phyloP scores from a whole-genome alignment of 331 rosid genomes.

The Stylosanthes scabra region DNA sequence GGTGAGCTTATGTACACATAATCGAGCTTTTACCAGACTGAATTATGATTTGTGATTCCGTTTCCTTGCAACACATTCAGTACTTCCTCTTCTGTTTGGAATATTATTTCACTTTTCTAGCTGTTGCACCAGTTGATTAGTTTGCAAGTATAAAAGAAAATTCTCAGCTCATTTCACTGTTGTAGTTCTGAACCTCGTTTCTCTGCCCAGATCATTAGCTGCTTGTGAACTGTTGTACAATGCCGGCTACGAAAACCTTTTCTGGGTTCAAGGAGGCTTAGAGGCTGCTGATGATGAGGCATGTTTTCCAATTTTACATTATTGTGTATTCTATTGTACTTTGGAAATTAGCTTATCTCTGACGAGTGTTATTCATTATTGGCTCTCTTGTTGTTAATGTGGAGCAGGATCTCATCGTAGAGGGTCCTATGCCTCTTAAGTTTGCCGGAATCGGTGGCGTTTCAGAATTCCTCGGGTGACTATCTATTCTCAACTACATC shows the following conservation, averaged over 20 bases:
- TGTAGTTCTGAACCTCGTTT: conserved; percentile 34
- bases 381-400: conserved; percentile 17
- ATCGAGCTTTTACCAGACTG: conserved; percentile 21
- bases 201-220: conserved; percentile 77
- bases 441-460: conserved; percentile 93
- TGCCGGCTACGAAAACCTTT: conserved; percentile 85
- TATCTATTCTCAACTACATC: conserved; percentile 22
- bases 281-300: conserved; percentile 98
- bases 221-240: conserved; percentile 86
- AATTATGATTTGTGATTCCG: conserved; percentile 12
- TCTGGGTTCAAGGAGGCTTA: conserved; percentile 96
- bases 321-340: conserved; percentile 21
- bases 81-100: conserved; percentile 16
- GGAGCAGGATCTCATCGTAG: conserved; percentile 86
- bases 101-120: conserved; percentile 18
- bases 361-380: conserved; percentile 18
- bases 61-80: conserved; percentile 34
- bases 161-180: conserved; percentile 11
- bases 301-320: conserved; percentile 37
- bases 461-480: conserved; percentile 90
- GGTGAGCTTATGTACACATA: conserved; percentile 60
- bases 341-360: conserved; percentile 31
- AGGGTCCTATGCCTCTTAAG: conserved; percentile 83
- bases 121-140: neutral
- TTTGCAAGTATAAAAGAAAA: conserved; percentile 11